Conservation (phyloP, 306 rosid species). For the Vicia sativa region DNA sequence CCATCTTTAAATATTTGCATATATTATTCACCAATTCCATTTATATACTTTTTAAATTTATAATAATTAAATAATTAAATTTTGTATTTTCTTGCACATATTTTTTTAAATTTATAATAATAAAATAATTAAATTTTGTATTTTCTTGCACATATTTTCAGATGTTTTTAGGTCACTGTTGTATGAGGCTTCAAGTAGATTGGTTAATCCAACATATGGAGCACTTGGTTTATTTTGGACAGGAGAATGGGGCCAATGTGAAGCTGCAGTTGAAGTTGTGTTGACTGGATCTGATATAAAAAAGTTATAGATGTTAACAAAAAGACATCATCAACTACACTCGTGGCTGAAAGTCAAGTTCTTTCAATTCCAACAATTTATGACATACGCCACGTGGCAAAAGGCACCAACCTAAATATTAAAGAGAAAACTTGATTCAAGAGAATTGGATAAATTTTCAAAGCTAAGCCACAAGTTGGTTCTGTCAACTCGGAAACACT, state of each 20-base stretch:
- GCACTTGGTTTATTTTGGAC: constrained; percentile 59
- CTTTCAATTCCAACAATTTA: neutral
- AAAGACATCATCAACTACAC: neutral
- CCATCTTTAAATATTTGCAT: neutral
- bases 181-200: constrained; percentile 74
- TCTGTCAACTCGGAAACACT: neutral
- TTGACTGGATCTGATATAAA: constrained; percentile 45
- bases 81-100: no score
- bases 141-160: constrained; percentile 1
- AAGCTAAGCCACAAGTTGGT: constrained; percentile 22
- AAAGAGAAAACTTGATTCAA: constrained; percentile 44
- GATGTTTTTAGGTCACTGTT: constrained; percentile 63
- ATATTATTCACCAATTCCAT: neutral
- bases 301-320: neutral
- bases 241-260: constrained; percentile 61
- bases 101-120: neutral
- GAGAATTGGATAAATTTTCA: constrained; percentile 18
- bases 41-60: neutral
- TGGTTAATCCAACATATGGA: constrained; percentile 68
- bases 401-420: neutral
- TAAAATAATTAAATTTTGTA: neutral
- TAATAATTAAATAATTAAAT: no score
- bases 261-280: constrained; percentile 65
- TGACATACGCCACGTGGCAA: constrained; percentile 56
- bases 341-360: neutral